A percentile compares a stretch with the other conserved stretches of the same genome.
phyloP scores from a whole-genome alignment of 495 filamentous ascomycete genomes.

The Penicillium tannophilum region DNA sequence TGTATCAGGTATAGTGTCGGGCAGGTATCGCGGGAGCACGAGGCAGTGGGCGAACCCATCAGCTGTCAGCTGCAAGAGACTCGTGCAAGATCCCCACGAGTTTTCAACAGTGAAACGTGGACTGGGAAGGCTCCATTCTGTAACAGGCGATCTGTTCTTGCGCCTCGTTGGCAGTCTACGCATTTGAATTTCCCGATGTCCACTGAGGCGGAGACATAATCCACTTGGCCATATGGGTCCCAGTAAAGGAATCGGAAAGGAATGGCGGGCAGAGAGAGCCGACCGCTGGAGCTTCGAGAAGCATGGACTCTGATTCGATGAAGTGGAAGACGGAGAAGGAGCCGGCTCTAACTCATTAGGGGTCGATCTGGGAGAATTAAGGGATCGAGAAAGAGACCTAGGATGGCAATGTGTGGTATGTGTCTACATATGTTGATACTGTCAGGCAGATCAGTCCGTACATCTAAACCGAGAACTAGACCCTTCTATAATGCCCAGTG shows the following conservation, averaged over 20 bases:
- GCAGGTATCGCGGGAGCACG: constrained; percentile 18
- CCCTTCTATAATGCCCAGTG: too few relatives aligned
- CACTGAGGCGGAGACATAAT: constrained; percentile 15
- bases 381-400: background rate
- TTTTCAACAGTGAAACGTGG: background rate
- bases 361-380: background rate
- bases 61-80: constrained; percentile 18
- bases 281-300: constrained; percentile 7
- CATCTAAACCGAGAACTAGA: too few relatives aligned
- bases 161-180: background rate
- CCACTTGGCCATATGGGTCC: background rate
- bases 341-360: background rate
- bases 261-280: constrained; percentile 9
- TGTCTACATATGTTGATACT: background rate
- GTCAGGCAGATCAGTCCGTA: too few relatives aligned
- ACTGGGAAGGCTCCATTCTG: background rate
- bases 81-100: constrained; percentile 20
- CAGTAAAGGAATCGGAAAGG: constrained; percentile 1
- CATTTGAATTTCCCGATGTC: constrained; percentile 4
- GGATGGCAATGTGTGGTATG: background rate
- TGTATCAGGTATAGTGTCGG: constrained; percentile 9
- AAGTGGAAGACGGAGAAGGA: constrained; percentile 1
- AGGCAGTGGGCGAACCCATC: constrained; percentile 24
- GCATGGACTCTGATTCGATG: constrained; percentile 11
- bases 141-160: background rate